Evolutionary conservation across 805 yeast genomes (phyloP), one percentile per base, ranked within the genome.

Genomic region (Scheffersomyces lignosus): DNA sequence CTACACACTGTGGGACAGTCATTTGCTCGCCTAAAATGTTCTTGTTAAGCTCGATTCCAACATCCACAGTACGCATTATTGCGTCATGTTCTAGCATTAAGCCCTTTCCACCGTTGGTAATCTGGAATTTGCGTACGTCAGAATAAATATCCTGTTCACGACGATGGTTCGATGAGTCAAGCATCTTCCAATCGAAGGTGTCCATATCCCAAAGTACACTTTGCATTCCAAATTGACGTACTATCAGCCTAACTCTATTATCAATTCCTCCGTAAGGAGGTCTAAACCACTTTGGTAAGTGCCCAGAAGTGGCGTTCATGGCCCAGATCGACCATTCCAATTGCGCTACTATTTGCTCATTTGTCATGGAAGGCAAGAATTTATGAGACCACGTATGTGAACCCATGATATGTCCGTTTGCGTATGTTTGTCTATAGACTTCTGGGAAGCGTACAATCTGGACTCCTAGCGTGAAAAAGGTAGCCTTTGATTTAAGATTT

Each of bases 191-290:
- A 60, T 91, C 98, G 62, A 82, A 81, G 0, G 96, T 79, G 60
- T 91, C 98, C 51, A 75, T 78, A 55, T 88, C 93, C 99, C 98
- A 91, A 23, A 91, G 62, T 17, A 85, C 96, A 4, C 86, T 79
- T 51, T 83, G 88, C 73, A 91, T 75, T 0, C 96, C 96, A 59
- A 91, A 84, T 60, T 83, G 86, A 36, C 90, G 69, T 12, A 87
- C 75, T 37, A 91, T 86, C 2, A 81, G 65, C 39, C 98, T 68
- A 1, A 91, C 84, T 36, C 98, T 68, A 56, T 89, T 83, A 63
- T 91, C 99, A 23, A 87, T 72, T 0, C 96, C 97, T 1, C 98
- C 99, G 56, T 87, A 91, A 1, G 99, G 99, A 0, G 99, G 99
- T 48, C 99, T 75, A 59, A 86, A 91, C 86, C 91, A 91, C 52